phyloP scores from a whole-genome alignment of 2,329 filamentous ascomycete species.

The Sporothrix pseudoabietina region DNA sequence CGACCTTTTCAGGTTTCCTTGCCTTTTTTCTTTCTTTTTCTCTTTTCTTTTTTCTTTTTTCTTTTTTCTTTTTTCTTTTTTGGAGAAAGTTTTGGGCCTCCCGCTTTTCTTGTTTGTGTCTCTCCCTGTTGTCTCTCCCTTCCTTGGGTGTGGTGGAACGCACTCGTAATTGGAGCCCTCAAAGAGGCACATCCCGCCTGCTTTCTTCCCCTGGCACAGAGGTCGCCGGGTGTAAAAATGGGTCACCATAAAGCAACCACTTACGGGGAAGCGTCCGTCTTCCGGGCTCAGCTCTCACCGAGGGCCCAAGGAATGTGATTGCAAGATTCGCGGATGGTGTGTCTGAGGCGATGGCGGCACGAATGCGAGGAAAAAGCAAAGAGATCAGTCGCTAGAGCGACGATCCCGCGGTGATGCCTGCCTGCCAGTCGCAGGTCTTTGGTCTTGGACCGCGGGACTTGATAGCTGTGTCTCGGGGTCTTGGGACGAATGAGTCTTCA shows the following conservation, averaged over 20 bases:
- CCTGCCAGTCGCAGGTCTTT: background rate
- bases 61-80: background rate
- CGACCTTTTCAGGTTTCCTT: background rate
- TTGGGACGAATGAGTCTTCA: background rate
- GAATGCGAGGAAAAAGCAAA: constrained; percentile 17
- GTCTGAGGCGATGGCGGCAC: constrained; percentile 4
- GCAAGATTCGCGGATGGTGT: constrained; percentile 14
- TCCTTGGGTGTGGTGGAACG: constrained; percentile 7
- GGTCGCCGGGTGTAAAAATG: constrained; percentile 22
- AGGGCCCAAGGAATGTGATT: constrained; percentile 23
- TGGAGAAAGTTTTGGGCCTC: background rate
- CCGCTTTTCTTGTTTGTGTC: constrained; percentile 15
- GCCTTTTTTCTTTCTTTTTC: too few species aligned
- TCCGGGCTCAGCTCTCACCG: constrained; percentile 12
- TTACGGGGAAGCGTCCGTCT: constrained; percentile 16
- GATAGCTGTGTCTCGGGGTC: background rate
- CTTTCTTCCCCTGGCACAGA: background rate
- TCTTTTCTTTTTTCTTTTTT: background rate
- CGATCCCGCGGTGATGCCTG: constrained; percentile 16
- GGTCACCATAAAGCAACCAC: constrained; percentile 17
- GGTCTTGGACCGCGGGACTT: background rate
- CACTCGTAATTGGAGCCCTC: constrained; percentile 9
- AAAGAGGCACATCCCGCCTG: background rate
- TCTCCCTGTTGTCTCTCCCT: constrained; percentile 24
- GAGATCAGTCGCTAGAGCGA: constrained; percentile 24